Percentiles rank a stretch among this genome's conserved stretches.
phyloP scores from a whole-genome alignment of 1,139 yeast species.

The Lodderomyces elongisporus region DNA sequence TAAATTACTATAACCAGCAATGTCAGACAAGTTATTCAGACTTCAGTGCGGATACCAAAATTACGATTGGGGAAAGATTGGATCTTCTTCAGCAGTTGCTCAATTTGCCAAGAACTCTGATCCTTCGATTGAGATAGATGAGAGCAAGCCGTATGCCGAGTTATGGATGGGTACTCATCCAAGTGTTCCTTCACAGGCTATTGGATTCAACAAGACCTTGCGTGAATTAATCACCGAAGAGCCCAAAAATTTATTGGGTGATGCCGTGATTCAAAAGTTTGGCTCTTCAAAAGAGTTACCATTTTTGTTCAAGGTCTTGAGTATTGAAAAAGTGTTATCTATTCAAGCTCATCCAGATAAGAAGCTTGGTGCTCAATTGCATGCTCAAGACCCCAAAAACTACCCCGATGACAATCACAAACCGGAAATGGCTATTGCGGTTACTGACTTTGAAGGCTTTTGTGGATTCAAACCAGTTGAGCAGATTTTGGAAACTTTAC shows the following conservation, averaged over 20 bases:
- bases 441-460: constrained; percentile 93
- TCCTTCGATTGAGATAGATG: constrained; percentile 55
- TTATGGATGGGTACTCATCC: constrained; percentile 99
- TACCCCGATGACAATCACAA: constrained; percentile 98
- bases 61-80: constrained; percentile 86
- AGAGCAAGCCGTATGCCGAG: constrained; percentile 77
- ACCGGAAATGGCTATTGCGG: constrained; percentile 99
- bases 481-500: constrained; percentile 63
- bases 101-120: constrained; percentile 72
- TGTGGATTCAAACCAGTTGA: constrained; percentile 94
- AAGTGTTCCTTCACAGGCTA: constrained; percentile 73
- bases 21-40: constrained; percentile 28
- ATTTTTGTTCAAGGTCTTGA: constrained; percentile 86
- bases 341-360: constrained; percentile 99
- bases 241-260: constrained; percentile 59
- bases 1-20: no score
- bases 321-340: constrained; percentile 85
- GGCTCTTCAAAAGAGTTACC: constrained; percentile 73
- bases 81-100: constrained; percentile 82
- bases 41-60: constrained; percentile 60
- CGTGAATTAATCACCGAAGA: constrained; percentile 58
- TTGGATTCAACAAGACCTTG: constrained; percentile 47
- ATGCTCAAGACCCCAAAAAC: constrained; percentile 78
- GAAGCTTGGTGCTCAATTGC: constrained; percentile 69
- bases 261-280: constrained; percentile 57